Base-by-base conservation (phyloP, 2,329 filamentous ascomycete species). In the Fusarium verticillioides region DNA sequence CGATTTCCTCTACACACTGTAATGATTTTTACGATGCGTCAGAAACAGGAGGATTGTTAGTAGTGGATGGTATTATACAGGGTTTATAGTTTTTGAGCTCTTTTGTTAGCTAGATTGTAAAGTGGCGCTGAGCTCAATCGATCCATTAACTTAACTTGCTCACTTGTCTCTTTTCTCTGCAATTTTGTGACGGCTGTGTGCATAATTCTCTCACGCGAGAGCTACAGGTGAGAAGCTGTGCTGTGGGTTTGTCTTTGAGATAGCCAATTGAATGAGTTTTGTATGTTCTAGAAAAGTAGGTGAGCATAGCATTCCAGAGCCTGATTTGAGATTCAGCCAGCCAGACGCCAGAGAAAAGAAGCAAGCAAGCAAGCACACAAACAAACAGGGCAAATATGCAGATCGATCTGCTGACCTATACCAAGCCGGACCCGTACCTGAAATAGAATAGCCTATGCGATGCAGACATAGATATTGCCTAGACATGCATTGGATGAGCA, bases 1-100 rank as follows among this genome's bases (percentile, higher is more conserved):
- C 2, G 90, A 93, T 77, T 95, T 95, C 78, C 79, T 91, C 30
- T 95, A 95, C 80, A 92, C 89, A 2, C 79, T 91, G 61, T 92
- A 78, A 60, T 52, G 50, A 7, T 30, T 19, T 53, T 46, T 49
- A 30, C 13, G 37, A 60, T 21, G 60, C 49, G 52, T 36, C 26
- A 54, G 49, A 32, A 72, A 61, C 46, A 79, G 62, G 54, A 50
- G 11, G 43, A 15, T 32, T 28, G 44, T 54, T 64, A 58, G 40
- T 43, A 21, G 58, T 52, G 36, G 49, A 65, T 57, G 57, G 44
- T 15, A 56, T 43, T 44, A 60, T 61, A 66, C 49, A 56, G 49
- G 42, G 63, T 30, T 58, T 69, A 28, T 62, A 28, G 58, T 44
- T 28, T 44, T 44, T 36, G 37, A 43, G 46, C 23, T 37, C 44